Evolutionary conservation across 1,284 basidiomycete genomes (phyloP).

Genomic region (Ustilago shanxiensis): DNA sequence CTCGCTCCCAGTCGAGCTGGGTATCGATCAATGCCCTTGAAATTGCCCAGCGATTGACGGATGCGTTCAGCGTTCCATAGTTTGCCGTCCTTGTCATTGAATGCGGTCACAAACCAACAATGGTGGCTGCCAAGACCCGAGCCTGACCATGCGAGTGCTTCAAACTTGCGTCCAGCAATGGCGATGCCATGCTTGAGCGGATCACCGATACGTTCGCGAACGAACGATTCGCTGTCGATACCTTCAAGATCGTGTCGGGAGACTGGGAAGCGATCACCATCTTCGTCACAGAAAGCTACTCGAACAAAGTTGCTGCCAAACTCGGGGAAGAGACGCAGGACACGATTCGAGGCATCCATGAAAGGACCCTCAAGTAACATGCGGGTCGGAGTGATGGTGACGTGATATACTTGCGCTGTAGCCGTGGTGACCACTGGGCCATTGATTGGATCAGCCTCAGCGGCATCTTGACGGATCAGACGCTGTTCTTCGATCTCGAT

Average conservation of each 20-base stretch:
- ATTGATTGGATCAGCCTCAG: conserved; percentile 5
- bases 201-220: conserved; percentile 32
- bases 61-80: conserved; percentile 36
- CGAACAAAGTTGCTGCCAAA: conserved; percentile 36
- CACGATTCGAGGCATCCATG: conserved; percentile 38
- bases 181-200: conserved; percentile 33
- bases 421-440: conserved; percentile 12
- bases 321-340: conserved; percentile 35
- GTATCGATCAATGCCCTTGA: conserved; percentile 17
- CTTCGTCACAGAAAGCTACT: conserved; percentile 39
- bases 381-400: conserved; percentile 33
- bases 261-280: conserved; percentile 42
- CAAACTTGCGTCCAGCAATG: conserved; percentile 33
- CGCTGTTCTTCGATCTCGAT: conserved; percentile 22
- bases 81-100: conserved; percentile 30
- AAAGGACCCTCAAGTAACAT: conserved; percentile 33
- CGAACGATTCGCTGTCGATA: conserved; percentile 38
- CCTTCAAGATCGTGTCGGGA: conserved; percentile 32
- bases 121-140: conserved; percentile 37
- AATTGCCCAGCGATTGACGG: conserved; percentile 32
- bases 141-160: conserved; percentile 41
- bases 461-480: conserved; percentile 14
- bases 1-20: conserved; percentile 38
- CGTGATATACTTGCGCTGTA: conserved; percentile 36
- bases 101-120: conserved; percentile 42